Percentiles rank a stretch among this genome's conserved stretches.
phyloP scores from a whole-genome alignment of 768 basidiomycete species.

The Astraeus odoratus region DNA sequence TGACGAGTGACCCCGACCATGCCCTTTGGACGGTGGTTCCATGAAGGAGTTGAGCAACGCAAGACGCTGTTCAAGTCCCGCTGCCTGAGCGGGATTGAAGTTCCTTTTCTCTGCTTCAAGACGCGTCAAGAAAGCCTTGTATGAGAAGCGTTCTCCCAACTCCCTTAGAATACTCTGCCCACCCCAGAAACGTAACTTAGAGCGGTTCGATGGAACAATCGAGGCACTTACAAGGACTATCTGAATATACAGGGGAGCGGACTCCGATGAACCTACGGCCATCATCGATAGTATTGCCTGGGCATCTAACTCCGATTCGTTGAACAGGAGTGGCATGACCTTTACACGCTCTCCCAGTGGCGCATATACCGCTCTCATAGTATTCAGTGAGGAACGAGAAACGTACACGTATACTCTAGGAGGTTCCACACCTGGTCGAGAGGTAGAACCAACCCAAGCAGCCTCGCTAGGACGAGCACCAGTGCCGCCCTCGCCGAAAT shows the following conservation, averaged over 20 bases:
- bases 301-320: constrained; percentile 58
- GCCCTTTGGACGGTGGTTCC: constrained; percentile 14
- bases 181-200: constrained; percentile 6
- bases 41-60: constrained; percentile 54
- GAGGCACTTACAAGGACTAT: constrained; percentile 48
- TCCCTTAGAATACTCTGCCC: constrained; percentile 51
- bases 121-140: constrained; percentile 39
- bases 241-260: constrained; percentile 64
- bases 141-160: constrained; percentile 54
- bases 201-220: background rate
- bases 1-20: background rate
- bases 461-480: constrained; percentile 56
- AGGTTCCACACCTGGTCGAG: constrained; percentile 25
- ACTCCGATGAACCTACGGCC: constrained; percentile 56
- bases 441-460: constrained; percentile 46
- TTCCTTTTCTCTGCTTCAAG: constrained; percentile 41
- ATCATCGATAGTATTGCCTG: constrained; percentile 69
- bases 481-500: constrained; percentile 62
- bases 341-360: constrained; percentile 41
- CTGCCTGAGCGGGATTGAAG: constrained; percentile 51
- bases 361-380: constrained; percentile 49
- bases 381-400: constrained; percentile 52
- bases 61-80: constrained; percentile 57
- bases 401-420: constrained; percentile 45
- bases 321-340: constrained; percentile 50